Base-by-base conservation (phyloP, 768 basidiomycete genomes). In the Trichaptum fuscoviolaceum region DNA sequence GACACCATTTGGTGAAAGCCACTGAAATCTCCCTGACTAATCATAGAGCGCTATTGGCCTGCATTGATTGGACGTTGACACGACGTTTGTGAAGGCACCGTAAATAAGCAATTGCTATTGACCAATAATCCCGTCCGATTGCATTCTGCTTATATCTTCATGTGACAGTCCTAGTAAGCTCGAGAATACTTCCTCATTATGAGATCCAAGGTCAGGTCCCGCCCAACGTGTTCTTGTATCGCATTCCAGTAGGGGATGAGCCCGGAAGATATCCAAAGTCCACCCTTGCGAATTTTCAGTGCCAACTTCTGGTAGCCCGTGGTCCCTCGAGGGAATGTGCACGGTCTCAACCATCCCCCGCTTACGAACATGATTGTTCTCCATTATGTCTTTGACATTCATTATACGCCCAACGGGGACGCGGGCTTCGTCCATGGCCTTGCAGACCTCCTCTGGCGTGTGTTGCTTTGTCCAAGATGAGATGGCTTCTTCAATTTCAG, bases 361-460 rank as follows among this genome's bases (percentile, higher is more conserved):
- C 60, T 82, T 83, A 69, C 73, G 72, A 7, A 83, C 72, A 62
- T 90, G 89, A 70, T 87, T 84, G 58, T 77, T 81, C 68, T 85
- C 83, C 12, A 89, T 76, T 5, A 90, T 80, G 62, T 90, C 89
- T 71, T 84, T 83, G 65, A 90, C 88, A 57, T 78, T 83, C 2
- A 83, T 81, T 26, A 90, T 87, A 1, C 85, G 79, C 25, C 89
- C 89, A 10, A 87, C 87, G 0, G 89, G 88, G 42, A 91, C 83
- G 2, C 86, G 79, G 3, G 82, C 85, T 58, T 72, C 73, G 61
- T 80, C 78, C 77, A 91, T 81, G 6, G 74, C 72, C 5, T 74
- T 76, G 62, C 83, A 76, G 1, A 88, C 87, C 64, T 89, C 84
- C 65, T 84, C 84, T 35, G 82, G 82, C 0, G 79, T 80, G 12